phyloP scores from a whole-genome alignment of 1,284 basidiomycete species.

The Marasmius oreades region DNA sequence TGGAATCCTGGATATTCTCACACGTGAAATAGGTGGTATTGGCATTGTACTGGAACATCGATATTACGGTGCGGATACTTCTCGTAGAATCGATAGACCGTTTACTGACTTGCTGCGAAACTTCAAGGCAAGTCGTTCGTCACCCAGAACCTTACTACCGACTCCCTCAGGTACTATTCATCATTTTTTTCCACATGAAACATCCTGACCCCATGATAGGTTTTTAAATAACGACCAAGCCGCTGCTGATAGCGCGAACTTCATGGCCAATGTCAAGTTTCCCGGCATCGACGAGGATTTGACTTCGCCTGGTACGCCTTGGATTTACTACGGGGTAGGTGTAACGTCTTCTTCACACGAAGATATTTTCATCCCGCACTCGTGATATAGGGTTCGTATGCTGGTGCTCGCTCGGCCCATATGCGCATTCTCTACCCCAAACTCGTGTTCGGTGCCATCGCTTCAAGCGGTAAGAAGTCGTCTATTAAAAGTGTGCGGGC shows the following conservation, averaged over 20 bases:
- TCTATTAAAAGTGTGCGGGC: constrained; percentile 1
- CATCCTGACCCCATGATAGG: constrained; percentile 29
- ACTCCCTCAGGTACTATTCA: constrained; percentile 56
- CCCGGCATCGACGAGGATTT: constrained; percentile 68
- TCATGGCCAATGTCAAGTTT: constrained; percentile 81
- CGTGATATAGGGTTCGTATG: constrained; percentile 70
- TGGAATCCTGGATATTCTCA: constrained; percentile 84
- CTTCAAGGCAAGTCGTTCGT: constrained; percentile 77
- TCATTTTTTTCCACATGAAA: constrained; percentile 6
- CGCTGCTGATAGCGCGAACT: constrained; percentile 89
- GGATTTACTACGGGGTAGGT: constrained; percentile 91
- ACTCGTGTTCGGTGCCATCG: constrained; percentile 88
- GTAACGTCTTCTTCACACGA: neutral
- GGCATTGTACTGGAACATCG: constrained; percentile 92
- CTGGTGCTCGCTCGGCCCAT: constrained; percentile 91
- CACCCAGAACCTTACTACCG: constrained; percentile 76
- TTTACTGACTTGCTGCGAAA: neutral
- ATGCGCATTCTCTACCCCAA: constrained; percentile 88
- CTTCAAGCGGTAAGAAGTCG: constrained; percentile 66
- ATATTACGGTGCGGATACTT: constrained; percentile 61
- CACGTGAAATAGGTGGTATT: constrained; percentile 79
- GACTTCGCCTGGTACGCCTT: constrained; percentile 70
- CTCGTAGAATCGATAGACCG: constrained; percentile 1
- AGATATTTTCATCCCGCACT: neutral
- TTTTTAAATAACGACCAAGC: constrained; percentile 90